Evolutionary conservation across 805 yeast genomes (phyloP), one percentile per base, ranked within the genome.

Genomic region (Sugiyamaella marilandica): DNA sequence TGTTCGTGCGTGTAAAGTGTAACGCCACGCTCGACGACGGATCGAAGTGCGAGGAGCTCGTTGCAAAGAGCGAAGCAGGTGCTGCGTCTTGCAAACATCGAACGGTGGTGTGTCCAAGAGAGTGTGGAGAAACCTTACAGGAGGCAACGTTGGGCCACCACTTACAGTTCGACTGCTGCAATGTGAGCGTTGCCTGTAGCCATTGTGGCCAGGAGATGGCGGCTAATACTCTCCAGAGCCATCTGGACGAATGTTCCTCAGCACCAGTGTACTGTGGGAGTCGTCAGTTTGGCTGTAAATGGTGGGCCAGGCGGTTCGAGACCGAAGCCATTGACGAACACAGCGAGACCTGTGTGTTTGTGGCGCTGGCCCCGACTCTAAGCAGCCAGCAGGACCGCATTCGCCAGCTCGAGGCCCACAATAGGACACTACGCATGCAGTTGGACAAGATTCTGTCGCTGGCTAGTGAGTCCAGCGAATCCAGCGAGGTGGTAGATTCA

Each of bases 1-100:
- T 53, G 21, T 71, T 54, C 58, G 73, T 74, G 0, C 56, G 67
- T 32, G 71, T 77, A 8, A 57, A 52, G 26, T 78, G 82, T 56
- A 61, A 62, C 1, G 61, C 62, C 8, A 31, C 48, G 14, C n/a
- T 11, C 7, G 41, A 49, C 1, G 58, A 49, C 61, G 61, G 55
- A 13, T 46, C 45, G 10, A 55, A 54, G 5, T 68, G 70, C 49
- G 49, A 41, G n/a, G 37, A 57, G 45, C 33, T 53, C 32, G 52
- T 45, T 3, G 53, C 55, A 36, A 21, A 32, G 46, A 39, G 36
- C 5, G 37, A 16, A 5, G 11, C 18, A 11, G 14, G 16, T 16
- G 32, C 14, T 7, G 4, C 44, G n/a, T 34, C 13, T 24, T 59
- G 65, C 39, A 53, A 59, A 18, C 69, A 65, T 39, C 45, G 44